These are phyloP conservation scores for Lasiodiplodia gonubiensis DNA, from an alignment of 2,329 filamentous ascomycete genomes.

Conservation along the genomic window DNA sequence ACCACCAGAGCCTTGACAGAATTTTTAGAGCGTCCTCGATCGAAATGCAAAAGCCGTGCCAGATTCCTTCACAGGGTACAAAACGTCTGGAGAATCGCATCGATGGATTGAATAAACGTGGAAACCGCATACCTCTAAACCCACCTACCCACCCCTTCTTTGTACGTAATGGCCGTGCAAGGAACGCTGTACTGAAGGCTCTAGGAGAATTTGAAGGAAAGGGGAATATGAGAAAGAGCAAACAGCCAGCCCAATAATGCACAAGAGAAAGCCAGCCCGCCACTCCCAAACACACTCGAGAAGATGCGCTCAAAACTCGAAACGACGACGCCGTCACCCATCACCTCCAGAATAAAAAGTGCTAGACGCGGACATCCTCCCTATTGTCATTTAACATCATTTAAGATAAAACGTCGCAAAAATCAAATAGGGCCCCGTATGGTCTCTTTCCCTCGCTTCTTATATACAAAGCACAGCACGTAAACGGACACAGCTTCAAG, in stretches of 20 bases:
- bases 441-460: not conserved
- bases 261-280: not conserved
- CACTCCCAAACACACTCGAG: not conserved
- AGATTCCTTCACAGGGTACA: not conserved
- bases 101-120: not conserved
- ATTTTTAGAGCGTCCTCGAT: not conserved
- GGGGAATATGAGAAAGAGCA: not conserved
- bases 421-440: not conserved
- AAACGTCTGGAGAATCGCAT: not conserved
- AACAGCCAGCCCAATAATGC: not conserved
- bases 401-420: not conserved
- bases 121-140: not conserved
- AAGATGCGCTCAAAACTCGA: not conserved
- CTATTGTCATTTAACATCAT: not conserved
- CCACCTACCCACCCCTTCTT: too few species aligned
- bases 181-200: not conserved
- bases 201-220: not conserved
- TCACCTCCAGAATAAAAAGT: not conserved
- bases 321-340: not conserved
- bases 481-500: not conserved
- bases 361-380: not conserved
- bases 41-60: too few species aligned
- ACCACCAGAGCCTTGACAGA: not conserved
- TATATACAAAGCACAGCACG: not conserved
- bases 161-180: slow-evolving; percentile 5